phyloP scores from a whole-genome alignment of 306 rosid genomes.

The Lathyrus tuberosus region DNA sequence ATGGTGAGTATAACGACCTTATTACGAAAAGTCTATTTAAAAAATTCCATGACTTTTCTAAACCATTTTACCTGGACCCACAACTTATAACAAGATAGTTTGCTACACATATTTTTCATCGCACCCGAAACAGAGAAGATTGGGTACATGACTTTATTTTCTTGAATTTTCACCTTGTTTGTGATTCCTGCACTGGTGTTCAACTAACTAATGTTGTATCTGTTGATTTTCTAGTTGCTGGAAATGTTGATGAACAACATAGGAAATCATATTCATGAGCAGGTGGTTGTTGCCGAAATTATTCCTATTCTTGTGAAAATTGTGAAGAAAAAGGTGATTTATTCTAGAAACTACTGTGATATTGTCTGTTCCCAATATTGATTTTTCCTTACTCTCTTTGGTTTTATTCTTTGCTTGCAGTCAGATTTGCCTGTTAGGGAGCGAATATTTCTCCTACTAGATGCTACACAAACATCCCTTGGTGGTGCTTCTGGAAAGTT shows the following conservation, averaged over 20 bases:
- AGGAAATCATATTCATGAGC: slow-evolving; percentile 80
- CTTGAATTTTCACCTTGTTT: slow-evolving; percentile 24
- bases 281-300: slow-evolving; percentile 76
- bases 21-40: background rate
- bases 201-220: slow-evolving; percentile 30
- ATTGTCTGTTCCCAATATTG: slow-evolving; percentile 8
- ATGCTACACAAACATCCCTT: slow-evolving; percentile 94
- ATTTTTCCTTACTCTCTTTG: slow-evolving; percentile 18
- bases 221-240: slow-evolving; percentile 67
- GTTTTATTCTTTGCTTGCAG: slow-evolving; percentile 54
- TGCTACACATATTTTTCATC: slow-evolving; percentile 4
- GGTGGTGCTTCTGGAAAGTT: slow-evolving; percentile 97
- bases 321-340: slow-evolving; percentile 90
- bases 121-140: slow-evolving; percentile 20
- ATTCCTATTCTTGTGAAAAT: slow-evolving; percentile 81
- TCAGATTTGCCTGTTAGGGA: slow-evolving; percentile 83
- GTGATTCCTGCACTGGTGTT: slow-evolving; percentile 24
- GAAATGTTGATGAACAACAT: slow-evolving; percentile 97
- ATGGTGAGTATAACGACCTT: slow-evolving; percentile 60
- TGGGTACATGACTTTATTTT: slow-evolving; percentile 29
- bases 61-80: slow-evolving; percentile 17
- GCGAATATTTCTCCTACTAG: slow-evolving; percentile 88
- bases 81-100: slow-evolving; percentile 1
- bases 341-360: slow-evolving; percentile 15
- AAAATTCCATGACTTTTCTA: slow-evolving; percentile 11